These are phyloP conservation scores for Boehmeria nivea DNA, from an alignment of 306 rosid species.

Conservation along the genomic window DNA sequence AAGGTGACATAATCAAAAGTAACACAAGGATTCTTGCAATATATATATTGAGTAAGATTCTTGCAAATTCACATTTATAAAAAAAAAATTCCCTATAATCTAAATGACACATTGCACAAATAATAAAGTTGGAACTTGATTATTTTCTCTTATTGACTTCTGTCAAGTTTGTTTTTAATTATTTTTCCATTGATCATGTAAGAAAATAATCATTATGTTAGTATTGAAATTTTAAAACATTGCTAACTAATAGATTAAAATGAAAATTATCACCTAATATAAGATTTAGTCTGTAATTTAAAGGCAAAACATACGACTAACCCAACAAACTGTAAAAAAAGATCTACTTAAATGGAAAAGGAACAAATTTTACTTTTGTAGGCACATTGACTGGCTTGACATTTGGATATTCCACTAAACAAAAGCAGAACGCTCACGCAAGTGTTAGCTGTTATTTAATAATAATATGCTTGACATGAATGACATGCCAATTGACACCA, in stretches of 20 bases:
- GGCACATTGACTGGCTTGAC: conserved; percentile 13
- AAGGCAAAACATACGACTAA: neutral
- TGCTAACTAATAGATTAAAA: too few species aligned
- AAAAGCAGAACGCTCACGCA: conserved; percentile 29
- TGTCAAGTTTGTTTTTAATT: neutral
- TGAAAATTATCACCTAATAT: too few species aligned
- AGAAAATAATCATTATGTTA: neutral
- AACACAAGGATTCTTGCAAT: neutral
- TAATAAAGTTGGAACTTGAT: neutral
- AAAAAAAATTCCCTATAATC: too few species aligned
- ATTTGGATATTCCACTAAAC: conserved; percentile 22
- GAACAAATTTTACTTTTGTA: conserved; percentile 9
- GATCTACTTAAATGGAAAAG: conserved; percentile 16
- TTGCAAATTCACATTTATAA: too few species aligned
- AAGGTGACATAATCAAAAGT: conserved; percentile 1
- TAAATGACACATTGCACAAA: neutral
- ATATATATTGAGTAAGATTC: neutral
- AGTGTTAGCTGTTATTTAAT: conserved; percentile 2
- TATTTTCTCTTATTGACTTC: neutral
- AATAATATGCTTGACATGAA: conserved; percentile 15
- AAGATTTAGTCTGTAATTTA: too few species aligned
- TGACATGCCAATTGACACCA: conserved; percentile 3
- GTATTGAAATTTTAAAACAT: too few species aligned
- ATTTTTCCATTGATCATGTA: neutral
- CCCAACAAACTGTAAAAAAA: neutral